Base-by-base conservation (phyloP, 2,329 filamentous ascomycete genomes). In the Diplocarpon rosae region DNA sequence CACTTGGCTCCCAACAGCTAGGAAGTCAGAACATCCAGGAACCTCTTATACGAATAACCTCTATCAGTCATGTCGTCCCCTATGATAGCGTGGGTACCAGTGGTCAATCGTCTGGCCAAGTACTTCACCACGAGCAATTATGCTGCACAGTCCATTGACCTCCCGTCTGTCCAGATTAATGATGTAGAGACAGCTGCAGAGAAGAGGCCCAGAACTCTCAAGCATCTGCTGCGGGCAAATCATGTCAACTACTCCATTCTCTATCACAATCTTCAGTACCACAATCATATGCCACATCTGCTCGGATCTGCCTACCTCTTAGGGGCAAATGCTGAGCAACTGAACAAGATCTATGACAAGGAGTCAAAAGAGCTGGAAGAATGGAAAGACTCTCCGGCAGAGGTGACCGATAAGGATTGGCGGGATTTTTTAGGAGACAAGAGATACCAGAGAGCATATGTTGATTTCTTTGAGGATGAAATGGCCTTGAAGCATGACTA, bases 391-490 rank as follows among this genome's bases (percentile, higher is more conserved):
- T 87, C 89, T 1, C 92, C 92, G 0, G 78, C 80, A 4, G 92
- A 98, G 65, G 76, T 98, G 41, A 77, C 79, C 14, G 73, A 80
- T 50, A 73, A 82, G 45, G 92, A 98, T 62, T 98, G 92, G 90
- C 73, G 80, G 51, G 83, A 90, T 46, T 92, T 79, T 56, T 63
- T 95, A 28, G 89, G 90, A 16, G 78, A 87, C 61, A 74, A 73
- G 56, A 77, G 70, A 50, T 95, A 93, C 59, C 87, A 98, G 64
- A 76, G 90, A 48, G 90, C 88, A 0, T 98, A 82, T 59, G 71
- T 98, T 45, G 89, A 98, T 62, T 96, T 92, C 62, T 96, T 94
- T 60, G 92, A 98, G 62, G 92, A 98, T 62, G 79, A 87, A 57
- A 69, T 96, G 27, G 88, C 85, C 2, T 67, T 76, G 63, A 67